phyloP scores from a whole-genome alignment of 2,329 filamentous ascomycete genomes.

The Apiospora kogelbergensis region DNA sequence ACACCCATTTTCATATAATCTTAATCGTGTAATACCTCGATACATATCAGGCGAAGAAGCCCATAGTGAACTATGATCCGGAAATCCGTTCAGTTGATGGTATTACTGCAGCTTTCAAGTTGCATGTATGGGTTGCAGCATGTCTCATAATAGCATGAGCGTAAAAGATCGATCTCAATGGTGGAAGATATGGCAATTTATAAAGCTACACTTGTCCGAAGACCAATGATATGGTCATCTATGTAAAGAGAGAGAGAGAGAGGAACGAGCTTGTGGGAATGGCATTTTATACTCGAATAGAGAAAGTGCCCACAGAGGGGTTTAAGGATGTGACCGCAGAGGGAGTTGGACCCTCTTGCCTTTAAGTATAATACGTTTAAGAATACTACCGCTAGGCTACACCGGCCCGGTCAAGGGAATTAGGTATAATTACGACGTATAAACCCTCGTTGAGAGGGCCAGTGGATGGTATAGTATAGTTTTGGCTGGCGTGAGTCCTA shows the following conservation, averaged over 20 bases:
- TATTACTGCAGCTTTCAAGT: too few species aligned
- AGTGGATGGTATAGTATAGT: background rate
- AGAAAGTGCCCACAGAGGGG: background rate
- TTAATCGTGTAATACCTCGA: background rate
- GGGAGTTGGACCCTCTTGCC: background rate
- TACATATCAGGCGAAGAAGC: background rate
- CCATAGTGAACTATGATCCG: background rate
- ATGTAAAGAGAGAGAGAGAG: background rate
- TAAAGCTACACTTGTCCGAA: background rate
- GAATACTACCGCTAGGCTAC: background rate
- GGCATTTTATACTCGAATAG: background rate
- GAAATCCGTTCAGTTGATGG: too few species aligned
- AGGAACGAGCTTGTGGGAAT: background rate
- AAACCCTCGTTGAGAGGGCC: background rate
- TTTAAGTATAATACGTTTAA: background rate
- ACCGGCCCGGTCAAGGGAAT: background rate
- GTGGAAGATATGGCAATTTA: background rate
- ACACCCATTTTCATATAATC: background rate
- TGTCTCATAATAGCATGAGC: too few species aligned
- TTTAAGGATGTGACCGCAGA: background rate
- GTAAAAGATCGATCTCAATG: background rate
- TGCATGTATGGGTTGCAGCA: too few species aligned
- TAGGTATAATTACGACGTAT: background rate
- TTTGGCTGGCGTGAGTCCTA: background rate
- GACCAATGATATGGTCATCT: background rate